These are phyloP conservation scores for apple (Malus domestica) DNA, from an alignment of 306 rosid genomes.

Conservation along the genomic window DNA sequence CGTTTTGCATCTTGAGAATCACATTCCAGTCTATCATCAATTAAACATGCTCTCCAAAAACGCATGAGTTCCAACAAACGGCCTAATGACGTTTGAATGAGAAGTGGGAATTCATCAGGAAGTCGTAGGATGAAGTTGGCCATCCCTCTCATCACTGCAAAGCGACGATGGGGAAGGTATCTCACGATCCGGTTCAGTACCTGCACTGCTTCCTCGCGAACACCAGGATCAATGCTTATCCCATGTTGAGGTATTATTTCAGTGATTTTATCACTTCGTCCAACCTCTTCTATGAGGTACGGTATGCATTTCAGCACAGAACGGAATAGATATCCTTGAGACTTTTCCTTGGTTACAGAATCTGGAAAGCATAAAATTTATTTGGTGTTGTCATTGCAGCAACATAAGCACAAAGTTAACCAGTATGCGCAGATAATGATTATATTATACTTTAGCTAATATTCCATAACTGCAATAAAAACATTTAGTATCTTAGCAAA, in stretches of 20 bases:
- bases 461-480: not conserved
- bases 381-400: constrained; percentile 14
- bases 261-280: constrained; percentile 92
- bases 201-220: constrained; percentile 98
- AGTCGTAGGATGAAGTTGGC: constrained; percentile 83
- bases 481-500: not conserved
- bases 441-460: not conserved
- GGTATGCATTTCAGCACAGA: constrained; percentile 98
- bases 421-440: not conserved
- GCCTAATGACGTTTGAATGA: constrained; percentile 91
- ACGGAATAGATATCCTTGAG: constrained; percentile 93
- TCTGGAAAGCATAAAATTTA: constrained; percentile 45
- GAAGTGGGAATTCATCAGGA: constrained; percentile 98
- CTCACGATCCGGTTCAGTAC: constrained; percentile 90
- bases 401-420: constrained; percentile 1
- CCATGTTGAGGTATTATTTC: constrained; percentile 99
- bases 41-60: constrained; percentile 93
- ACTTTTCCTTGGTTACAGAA: constrained; percentile 93
- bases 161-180: constrained; percentile 89
- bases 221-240: constrained; percentile 99
- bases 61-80: constrained; percentile 98
- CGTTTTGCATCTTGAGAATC: constrained; percentile 46
- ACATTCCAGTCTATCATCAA: constrained; percentile 70
- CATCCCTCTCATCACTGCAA: constrained; percentile 98
- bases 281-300: constrained; percentile 93